Percentiles rank a stretch among this genome's conserved stretches.
phyloP scores from a whole-genome alignment of 2,329 filamentous ascomycete species.

The Claviceps arundinis region DNA sequence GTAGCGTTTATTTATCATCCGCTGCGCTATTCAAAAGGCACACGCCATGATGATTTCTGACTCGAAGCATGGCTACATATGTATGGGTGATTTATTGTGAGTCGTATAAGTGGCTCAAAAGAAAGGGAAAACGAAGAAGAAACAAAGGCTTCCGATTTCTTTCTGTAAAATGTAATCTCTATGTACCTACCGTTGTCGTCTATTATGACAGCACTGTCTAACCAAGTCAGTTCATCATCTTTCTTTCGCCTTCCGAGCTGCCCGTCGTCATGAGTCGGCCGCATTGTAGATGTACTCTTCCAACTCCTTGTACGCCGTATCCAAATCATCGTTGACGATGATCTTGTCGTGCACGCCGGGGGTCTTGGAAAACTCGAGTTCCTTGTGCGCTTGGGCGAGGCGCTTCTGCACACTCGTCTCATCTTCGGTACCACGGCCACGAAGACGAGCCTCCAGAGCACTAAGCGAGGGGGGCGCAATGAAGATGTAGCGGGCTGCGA shows the following conservation, averaged over 20 bases:
- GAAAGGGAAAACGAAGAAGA: background rate
- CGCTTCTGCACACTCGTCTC: conserved; percentile 59
- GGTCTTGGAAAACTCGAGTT: conserved; percentile 59
- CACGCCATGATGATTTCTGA: background rate
- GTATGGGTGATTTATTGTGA: background rate
- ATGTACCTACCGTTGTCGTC: background rate
- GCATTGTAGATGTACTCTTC: conserved; percentile 34
- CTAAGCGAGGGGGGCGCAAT: conserved; percentile 67
- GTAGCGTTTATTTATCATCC: background rate
- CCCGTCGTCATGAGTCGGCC: conserved; percentile 6
- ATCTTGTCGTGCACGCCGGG: conserved; percentile 37
- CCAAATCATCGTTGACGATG: conserved; percentile 31
- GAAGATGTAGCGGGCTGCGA: conserved; percentile 72
- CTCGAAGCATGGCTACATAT: too few species aligned
- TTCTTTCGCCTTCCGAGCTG: background rate
- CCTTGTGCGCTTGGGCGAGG: conserved; percentile 56
- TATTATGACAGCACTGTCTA: background rate
- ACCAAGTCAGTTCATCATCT: background rate
- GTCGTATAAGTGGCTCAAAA: background rate
- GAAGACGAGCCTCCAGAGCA: conserved; percentile 59
- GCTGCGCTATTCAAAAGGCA: background rate
- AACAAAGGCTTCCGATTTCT: background rate
- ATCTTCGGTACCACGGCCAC: conserved; percentile 64
- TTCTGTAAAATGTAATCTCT: background rate
- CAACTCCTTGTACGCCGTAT: conserved; percentile 38